phyloP scores from a whole-genome alignment of 768 basidiomycete genomes.

The Tylopilus vinaceipallidus region DNA sequence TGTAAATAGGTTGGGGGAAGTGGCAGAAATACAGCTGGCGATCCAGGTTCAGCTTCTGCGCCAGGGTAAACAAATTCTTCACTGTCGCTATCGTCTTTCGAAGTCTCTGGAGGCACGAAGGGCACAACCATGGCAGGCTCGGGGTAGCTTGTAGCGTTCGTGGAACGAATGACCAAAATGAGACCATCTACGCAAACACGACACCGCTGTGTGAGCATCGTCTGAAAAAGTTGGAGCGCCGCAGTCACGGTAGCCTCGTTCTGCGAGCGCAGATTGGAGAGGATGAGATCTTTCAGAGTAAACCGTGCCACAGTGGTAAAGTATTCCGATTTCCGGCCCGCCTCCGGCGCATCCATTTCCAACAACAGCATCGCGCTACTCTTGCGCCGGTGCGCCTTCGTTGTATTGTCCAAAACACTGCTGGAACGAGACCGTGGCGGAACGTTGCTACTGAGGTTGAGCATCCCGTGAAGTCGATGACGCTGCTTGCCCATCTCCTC shows the following conservation, averaged over 20 bases:
- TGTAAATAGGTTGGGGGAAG: conserved; percentile 46
- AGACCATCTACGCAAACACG: conserved; percentile 63
- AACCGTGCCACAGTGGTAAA: conserved; percentile 87
- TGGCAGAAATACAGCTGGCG: conserved; percentile 12
- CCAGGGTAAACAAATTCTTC: conserved; percentile 46
- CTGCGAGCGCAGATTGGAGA: conserved; percentile 73
- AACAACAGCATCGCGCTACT: conserved; percentile 91
- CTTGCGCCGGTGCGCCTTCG: conserved; percentile 60
- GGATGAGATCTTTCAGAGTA: conserved; percentile 85
- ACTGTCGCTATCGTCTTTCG: conserved; percentile 50
- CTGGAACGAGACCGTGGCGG: conserved; percentile 36
- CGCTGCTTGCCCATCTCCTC: conserved; percentile 55
- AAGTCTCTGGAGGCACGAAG: conserved; percentile 17
- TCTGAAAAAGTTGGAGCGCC: conserved; percentile 78
- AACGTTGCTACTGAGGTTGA: conserved; percentile 37
- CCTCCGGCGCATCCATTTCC: conserved; percentile 77
- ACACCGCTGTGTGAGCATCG: conserved; percentile 71
- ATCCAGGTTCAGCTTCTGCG: conserved; percentile 19
- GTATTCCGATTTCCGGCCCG: conserved; percentile 72
- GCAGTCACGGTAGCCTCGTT: conserved; percentile 66
- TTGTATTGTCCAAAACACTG: conserved; percentile 36
- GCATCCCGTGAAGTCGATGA: conserved; percentile 40
- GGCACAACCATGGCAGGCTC: conserved; percentile 45
- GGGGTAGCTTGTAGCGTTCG: conserved; percentile 72
- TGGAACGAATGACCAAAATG: conserved; percentile 66